Conservation (phyloP, 2,329 filamentous ascomycete species). For the Shiraia sp. region DNA sequence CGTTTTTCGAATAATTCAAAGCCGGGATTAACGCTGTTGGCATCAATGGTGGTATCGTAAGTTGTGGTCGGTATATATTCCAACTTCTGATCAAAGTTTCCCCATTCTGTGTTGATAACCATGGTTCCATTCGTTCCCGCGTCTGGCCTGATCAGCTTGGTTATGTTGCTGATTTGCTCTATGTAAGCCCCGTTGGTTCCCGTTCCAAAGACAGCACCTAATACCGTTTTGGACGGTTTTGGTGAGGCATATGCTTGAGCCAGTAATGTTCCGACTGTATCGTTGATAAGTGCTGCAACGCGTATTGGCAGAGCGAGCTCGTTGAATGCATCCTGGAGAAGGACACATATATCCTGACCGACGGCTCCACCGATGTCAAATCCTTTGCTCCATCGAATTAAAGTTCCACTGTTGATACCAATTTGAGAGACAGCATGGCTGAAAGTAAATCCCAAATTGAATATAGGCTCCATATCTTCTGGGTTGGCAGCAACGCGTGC, state of each 20-base stretch:
- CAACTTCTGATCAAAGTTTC: slow-evolving; percentile 89
- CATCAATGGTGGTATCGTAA: slow-evolving; percentile 76
- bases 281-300: slow-evolving; percentile 89
- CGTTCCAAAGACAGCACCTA: slow-evolving; percentile 92
- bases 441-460: slow-evolving; percentile 92
- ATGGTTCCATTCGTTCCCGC: slow-evolving; percentile 69
- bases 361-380: slow-evolving; percentile 89
- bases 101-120: slow-evolving; percentile 96
- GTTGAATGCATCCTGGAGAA: slow-evolving; percentile 86
- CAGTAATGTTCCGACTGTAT: slow-evolving; percentile 96
- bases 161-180: slow-evolving; percentile 80
- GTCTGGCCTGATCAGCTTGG: slow-evolving; percentile 61
- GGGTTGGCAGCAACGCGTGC: slow-evolving; percentile 57
- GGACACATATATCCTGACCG: slow-evolving; percentile 84
- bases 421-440: slow-evolving; percentile 89
- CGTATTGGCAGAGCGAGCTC: slow-evolving; percentile 78
- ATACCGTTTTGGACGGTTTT: slow-evolving; percentile 75
- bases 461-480: slow-evolving; percentile 62
- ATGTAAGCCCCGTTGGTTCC: slow-evolving; percentile 95
- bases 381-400: slow-evolving; percentile 95
- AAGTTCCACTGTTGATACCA: slow-evolving; percentile 85
- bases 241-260: slow-evolving; percentile 88
- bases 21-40: slow-evolving; percentile 79
- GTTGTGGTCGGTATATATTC: slow-evolving; percentile 79
- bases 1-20: slow-evolving; percentile 75